These are phyloP conservation scores for Iberis pinnata DNA, from an alignment of 345 rosid genomes.

Conservation along the genomic window DNA sequence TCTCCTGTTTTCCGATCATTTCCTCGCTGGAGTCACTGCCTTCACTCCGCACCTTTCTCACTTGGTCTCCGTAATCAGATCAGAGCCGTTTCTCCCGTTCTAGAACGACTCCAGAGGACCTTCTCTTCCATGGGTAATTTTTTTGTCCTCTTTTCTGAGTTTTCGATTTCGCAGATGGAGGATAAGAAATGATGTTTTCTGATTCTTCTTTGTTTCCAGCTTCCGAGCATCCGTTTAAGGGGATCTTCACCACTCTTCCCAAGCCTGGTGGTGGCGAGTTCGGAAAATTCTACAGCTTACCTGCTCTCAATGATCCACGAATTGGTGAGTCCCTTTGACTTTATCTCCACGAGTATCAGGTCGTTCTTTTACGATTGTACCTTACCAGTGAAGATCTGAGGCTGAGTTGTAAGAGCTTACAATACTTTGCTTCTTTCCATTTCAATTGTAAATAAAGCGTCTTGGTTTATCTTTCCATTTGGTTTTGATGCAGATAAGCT, in stretches of 20 bases:
- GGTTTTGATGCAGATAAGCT: conserved; percentile 53
- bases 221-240: conserved; percentile 53
- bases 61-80: conserved; percentile 49
- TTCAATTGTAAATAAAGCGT: no score
- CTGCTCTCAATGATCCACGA: conserved; percentile 91
- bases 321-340: conserved; percentile 53
- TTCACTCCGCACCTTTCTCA: conserved; percentile 51
- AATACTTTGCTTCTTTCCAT: no score
- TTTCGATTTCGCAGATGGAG: background rate
- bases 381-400: no score
- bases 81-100: conserved; percentile 50
- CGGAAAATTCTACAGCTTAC: conserved; percentile 88
- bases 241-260: conserved; percentile 38
- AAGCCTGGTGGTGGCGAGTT: conserved; percentile 96
- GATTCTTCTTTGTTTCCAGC: conserved; percentile 48
- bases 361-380: no score
- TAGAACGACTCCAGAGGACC: conserved; percentile 56
- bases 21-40: conserved; percentile 73
- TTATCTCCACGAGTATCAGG: no score
- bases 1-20: conserved; percentile 19
- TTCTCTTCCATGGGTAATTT: conserved; percentile 72
- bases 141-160: background rate
- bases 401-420: no score
- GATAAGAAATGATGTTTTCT: background rate
- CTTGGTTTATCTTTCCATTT: background rate